Evolutionary conservation across 108 stramenopile genomes (phyloP), one percentile per base, ranked within the genome.

Genomic region (Skeletonema grethae): DNA sequence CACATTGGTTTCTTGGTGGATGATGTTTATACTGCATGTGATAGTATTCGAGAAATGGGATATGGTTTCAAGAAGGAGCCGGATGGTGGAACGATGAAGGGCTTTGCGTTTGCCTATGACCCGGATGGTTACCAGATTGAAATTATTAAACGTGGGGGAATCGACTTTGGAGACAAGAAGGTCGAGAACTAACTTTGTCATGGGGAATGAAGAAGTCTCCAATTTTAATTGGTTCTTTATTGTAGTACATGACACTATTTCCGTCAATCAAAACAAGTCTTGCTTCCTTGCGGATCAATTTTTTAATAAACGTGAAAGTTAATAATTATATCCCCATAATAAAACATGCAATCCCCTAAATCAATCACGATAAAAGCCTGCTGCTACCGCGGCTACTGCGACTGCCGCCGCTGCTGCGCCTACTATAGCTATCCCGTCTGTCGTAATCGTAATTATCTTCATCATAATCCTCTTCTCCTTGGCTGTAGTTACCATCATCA

Each of bases 1-100:
- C 99, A 99, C 80, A 83, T 99, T 80, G 99, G 96, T 45, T 95
- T 98, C 78, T 73, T 95, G 38, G 95, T 95, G n/a, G 93, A 92
- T 68, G 96, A 98, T 85, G 99, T 99, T 12, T 95, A 98, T 72
- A 72, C 83, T 72, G 94, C 96, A 0, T 95, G 96, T 71, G 91
- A 93, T 70, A 82, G 65, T 18, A 85, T 96, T 71, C 75, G 88
- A 39, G 75, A 82, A 46, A 76, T 88, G 79, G 95, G 95, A 41
- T 90, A 87, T 69, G 90, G 86, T 12, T 88, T 95, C 63, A 78
- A 78, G 8, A 94, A 95, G 85, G 88, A 90, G 74, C 90, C 90
- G 8, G 89, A 91, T 72, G 90, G 82, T 57, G 95, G 95, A 16
- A 79, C 71, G 11, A 95, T 95, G 95, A 95, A 95, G 66, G 95